Conservation (phyloP, 495 filamentous ascomycete species). For the Tuber umbilicatum region DNA sequence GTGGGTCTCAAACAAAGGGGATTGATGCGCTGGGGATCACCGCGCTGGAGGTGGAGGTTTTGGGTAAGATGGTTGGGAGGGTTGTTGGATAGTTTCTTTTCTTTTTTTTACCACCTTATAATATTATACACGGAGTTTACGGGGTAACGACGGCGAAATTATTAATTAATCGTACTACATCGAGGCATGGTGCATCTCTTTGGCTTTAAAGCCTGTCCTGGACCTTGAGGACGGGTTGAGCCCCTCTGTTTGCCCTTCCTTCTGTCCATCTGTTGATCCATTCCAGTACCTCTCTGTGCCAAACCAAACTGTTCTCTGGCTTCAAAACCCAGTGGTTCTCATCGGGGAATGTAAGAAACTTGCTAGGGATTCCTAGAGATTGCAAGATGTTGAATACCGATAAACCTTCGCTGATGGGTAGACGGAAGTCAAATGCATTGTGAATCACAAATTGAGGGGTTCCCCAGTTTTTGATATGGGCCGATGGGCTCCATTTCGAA, state of each 20-base stretch:
- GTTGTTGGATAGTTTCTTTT: conserved; percentile 47
- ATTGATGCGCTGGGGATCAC: conserved; percentile 41
- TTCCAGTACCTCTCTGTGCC: conserved; percentile 80
- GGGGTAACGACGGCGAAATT: neutral
- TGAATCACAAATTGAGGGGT: conserved; percentile 84
- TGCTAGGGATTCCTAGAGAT: conserved; percentile 61
- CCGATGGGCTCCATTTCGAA: conserved; percentile 75
- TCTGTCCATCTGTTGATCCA: conserved; percentile 71
- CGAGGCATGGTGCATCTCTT: neutral
- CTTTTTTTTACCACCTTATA: neutral
- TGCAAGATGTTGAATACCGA: conserved; percentile 87
- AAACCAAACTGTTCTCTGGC: conserved; percentile 81
- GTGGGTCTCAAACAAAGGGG: conserved; percentile 33
- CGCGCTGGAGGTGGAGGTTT: conserved; percentile 55
- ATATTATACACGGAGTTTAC: neutral
- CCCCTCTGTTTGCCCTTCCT: neutral
- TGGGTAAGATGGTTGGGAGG: conserved; percentile 69
- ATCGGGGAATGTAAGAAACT: conserved; percentile 77
- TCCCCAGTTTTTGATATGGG: conserved; percentile 61
- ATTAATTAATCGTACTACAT: neutral
- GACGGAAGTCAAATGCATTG: conserved; percentile 82
- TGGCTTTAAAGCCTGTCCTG: neutral
- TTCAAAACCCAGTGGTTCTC: conserved; percentile 81
- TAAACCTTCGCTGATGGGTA: conserved; percentile 76
- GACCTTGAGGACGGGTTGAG: neutral